phyloP scores from a whole-genome alignment of 2,329 filamentous ascomycete species.

The Alternaria ethzedia region DNA sequence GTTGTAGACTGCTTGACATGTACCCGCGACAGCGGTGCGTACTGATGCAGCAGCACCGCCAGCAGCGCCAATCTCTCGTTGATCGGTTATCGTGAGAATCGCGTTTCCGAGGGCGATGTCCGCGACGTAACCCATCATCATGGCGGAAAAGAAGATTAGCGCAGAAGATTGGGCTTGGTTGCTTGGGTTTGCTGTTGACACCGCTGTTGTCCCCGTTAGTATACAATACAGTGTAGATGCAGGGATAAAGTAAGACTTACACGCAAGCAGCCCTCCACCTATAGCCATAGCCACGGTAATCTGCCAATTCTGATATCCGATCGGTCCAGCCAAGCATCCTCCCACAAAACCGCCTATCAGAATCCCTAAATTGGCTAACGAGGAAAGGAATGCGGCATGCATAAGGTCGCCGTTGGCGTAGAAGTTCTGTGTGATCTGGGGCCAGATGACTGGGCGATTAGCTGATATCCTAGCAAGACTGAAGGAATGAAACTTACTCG shows the following conservation, averaged over 20 bases:
- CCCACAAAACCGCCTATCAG: not conserved
- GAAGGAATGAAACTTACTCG: not conserved
- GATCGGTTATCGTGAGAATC: not conserved
- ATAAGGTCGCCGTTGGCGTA: not conserved
- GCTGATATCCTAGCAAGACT: not conserved
- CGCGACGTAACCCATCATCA: not conserved
- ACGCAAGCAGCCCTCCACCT: not conserved
- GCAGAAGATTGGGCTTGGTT: not conserved
- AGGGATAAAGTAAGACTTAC: fast-evolving
- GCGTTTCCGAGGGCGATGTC: not conserved
- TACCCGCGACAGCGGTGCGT: not conserved
- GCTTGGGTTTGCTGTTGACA: not conserved
- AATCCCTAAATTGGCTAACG: not conserved
- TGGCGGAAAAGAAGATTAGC: not conserved
- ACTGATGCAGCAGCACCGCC: constrained; percentile 1
- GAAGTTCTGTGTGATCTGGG: not conserved
- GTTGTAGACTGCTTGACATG: not conserved
- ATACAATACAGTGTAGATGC: no score
- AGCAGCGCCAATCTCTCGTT: constrained; percentile 2
- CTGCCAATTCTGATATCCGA: not conserved
- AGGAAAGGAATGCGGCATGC: not conserved
- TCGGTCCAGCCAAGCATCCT: not conserved
- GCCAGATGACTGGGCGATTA: not conserved
- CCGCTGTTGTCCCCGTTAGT: not conserved
- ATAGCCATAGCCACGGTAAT: not conserved